Evolutionary conservation across 176 grass and related monocot species (phyloP).

Genomic region (sorghum (Sorghum bicolor)): DNA sequence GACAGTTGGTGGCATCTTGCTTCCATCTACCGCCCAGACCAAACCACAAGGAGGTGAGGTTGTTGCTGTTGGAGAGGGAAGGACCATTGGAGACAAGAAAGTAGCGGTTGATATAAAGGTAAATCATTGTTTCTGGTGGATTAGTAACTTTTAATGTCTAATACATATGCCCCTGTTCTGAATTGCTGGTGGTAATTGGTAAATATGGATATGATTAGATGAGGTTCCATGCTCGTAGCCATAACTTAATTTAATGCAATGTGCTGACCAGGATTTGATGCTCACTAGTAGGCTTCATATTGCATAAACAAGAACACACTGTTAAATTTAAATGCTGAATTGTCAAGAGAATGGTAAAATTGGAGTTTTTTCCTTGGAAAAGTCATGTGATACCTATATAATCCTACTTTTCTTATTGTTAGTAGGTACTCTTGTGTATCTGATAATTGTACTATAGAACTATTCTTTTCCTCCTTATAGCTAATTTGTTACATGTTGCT

Average conservation of each 20-base stretch:
- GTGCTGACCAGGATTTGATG: not conserved
- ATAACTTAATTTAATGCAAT: not conserved
- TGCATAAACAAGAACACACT: not conserved
- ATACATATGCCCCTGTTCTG: not conserved
- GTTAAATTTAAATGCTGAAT: not conserved
- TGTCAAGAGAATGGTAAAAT: not conserved
- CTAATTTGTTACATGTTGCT: not conserved
- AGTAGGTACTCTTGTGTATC: not conserved
- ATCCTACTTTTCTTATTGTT: not conserved
- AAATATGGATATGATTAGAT: not conserved
- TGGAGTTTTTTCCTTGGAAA: not conserved
- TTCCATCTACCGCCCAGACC: slow-evolving; percentile 63
- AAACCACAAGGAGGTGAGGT: slow-evolving; percentile 86
- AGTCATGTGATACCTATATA: not conserved
- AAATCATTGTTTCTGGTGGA: not conserved
- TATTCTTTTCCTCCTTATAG: not conserved
- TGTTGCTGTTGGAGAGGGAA: slow-evolving; percentile 73
- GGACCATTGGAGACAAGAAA: slow-evolving; percentile 67
- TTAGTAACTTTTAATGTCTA: not conserved
- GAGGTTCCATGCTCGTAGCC: not conserved
- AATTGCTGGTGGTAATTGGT: not conserved
- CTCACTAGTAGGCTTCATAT: not conserved
- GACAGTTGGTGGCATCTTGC: slow-evolving; percentile 76
- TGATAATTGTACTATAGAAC: not conserved
- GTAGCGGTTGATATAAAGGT: slow-evolving; percentile 59